phyloP scores from a whole-genome alignment of 2,329 filamentous ascomycete genomes.

The Rhynchosporium agropyri region DNA sequence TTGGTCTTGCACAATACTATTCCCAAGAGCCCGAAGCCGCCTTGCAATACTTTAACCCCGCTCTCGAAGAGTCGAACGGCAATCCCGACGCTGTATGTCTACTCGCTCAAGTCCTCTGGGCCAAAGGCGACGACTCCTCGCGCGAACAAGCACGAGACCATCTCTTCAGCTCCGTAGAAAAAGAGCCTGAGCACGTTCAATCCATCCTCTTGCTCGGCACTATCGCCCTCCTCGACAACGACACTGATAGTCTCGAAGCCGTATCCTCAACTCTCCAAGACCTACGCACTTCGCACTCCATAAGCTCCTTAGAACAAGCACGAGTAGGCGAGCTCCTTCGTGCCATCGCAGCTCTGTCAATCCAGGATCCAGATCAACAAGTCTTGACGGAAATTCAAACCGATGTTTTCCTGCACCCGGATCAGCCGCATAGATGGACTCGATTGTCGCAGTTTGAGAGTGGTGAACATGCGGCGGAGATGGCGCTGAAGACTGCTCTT shows the following conservation, averaged over 20 bases:
- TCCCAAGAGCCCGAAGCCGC: constrained; percentile 65
- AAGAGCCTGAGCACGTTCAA: constrained; percentile 72
- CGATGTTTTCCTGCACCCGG: constrained; percentile 80
- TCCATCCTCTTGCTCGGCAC: constrained; percentile 81
- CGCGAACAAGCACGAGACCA: constrained; percentile 75
- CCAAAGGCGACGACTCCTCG: constrained; percentile 75
- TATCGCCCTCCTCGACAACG: constrained; percentile 79
- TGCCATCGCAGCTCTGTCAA: constrained; percentile 66
- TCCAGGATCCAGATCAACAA: constrained; percentile 52
- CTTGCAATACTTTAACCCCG: constrained; percentile 77
- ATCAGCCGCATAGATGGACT: constrained; percentile 79
- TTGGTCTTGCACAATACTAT: constrained; percentile 82
- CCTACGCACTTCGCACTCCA: constrained; percentile 67
- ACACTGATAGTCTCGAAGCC: constrained; percentile 77
- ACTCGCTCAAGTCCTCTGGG: constrained; percentile 91
- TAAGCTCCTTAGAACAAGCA: constrained; percentile 65
- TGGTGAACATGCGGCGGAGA: constrained; percentile 61
- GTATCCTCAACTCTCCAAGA: constrained; percentile 76
- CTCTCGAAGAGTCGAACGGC: constrained; percentile 73
- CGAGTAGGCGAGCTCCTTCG: constrained; percentile 74
- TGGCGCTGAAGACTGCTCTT: constrained; percentile 79
- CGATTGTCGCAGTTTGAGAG: constrained; percentile 66
- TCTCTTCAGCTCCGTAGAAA: constrained; percentile 79
- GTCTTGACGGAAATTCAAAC: constrained; percentile 68
- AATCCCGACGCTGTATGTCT: constrained; percentile 86